Conservation (phyloP, 2,329 filamentous ascomycete genomes). For the Leptographium lundbergii region DNA sequence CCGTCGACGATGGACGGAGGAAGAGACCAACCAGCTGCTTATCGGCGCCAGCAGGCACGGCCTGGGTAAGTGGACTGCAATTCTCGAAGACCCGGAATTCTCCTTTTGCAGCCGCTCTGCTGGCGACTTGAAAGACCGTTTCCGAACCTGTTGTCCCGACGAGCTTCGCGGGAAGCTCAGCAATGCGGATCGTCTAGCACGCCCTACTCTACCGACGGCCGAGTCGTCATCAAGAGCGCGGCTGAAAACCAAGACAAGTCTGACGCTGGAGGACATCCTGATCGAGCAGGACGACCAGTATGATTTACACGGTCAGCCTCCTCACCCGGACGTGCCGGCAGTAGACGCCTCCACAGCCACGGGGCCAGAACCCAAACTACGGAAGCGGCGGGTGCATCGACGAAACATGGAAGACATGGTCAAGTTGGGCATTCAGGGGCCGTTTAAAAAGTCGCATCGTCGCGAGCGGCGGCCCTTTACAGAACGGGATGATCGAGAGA, state of each 20-base stretch:
- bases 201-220: background rate
- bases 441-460: conserved; percentile 49
- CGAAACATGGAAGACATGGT: conserved; percentile 30
- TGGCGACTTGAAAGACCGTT: conserved; percentile 53
- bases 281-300: conserved; percentile 29
- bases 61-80: conserved; percentile 53
- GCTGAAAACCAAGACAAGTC: conserved; percentile 31
- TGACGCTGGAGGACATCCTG: conserved; percentile 44
- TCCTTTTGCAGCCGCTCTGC: conserved; percentile 48
- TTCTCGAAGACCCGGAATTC: conserved; percentile 48
- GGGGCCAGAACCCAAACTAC: conserved; percentile 16
- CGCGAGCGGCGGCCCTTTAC: conserved; percentile 49
- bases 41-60: conserved; percentile 50
- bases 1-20: conserved; percentile 50
- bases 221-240: conserved; percentile 4
- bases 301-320: conserved; percentile 10
- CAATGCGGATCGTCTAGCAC: conserved; percentile 12
- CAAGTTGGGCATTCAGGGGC: conserved; percentile 45
- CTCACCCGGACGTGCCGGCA: background rate
- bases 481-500: conserved; percentile 49
- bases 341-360: conserved; percentile 5
- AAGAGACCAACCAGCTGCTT: conserved; percentile 50
- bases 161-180: conserved; percentile 36
- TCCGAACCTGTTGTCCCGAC: conserved; percentile 51
- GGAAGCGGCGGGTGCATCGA: conserved; percentile 27